Percentiles rank a stretch among this genome's conserved stretches.
Evolutionary conservation across 2,329 filamentous ascomycete genomes (phyloP).

Genomic region (Diplodia sapinea): DNA sequence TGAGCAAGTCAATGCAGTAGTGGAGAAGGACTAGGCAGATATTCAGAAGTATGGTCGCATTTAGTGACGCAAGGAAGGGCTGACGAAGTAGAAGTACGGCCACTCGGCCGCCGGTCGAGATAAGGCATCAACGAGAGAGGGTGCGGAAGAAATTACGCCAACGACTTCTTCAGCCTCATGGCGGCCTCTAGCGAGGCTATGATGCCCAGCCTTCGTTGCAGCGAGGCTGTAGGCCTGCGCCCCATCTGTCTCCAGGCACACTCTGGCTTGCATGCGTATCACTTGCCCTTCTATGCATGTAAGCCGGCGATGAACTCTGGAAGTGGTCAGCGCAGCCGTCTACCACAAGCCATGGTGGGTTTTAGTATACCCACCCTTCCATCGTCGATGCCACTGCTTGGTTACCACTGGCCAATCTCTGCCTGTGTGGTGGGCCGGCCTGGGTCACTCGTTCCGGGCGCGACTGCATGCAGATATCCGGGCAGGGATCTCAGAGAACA

Average conservation of each 20-base stretch:
- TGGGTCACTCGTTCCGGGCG: background rate
- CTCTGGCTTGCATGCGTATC: too few species aligned
- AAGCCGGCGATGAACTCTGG: too few species aligned
- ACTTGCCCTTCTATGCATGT: too few species aligned
- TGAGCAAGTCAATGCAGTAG: too few species aligned
- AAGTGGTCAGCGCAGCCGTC: too few species aligned
- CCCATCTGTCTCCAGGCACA: too few species aligned
- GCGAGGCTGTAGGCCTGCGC: background rate
- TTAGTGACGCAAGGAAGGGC: too few species aligned
- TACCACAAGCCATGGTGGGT: too few species aligned
- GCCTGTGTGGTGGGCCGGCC: background rate
- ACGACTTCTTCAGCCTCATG: background rate
- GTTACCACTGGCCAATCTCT: constrained; percentile 4
- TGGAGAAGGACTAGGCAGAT: too few species aligned
- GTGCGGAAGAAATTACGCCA: background rate
- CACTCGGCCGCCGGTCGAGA: too few species aligned
- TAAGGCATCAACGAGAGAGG: background rate
- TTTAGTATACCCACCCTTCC: background rate
- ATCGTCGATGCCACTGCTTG: background rate
- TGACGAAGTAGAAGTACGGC: too few species aligned
- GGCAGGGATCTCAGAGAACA: background rate
- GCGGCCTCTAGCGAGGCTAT: background rate
- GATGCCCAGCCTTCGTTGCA: background rate
- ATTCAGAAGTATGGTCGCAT: too few species aligned
- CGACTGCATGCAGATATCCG: background rate